Conservation (phyloP, 495 filamentous ascomycete species). For the Gamarada debralockiae region DNA sequence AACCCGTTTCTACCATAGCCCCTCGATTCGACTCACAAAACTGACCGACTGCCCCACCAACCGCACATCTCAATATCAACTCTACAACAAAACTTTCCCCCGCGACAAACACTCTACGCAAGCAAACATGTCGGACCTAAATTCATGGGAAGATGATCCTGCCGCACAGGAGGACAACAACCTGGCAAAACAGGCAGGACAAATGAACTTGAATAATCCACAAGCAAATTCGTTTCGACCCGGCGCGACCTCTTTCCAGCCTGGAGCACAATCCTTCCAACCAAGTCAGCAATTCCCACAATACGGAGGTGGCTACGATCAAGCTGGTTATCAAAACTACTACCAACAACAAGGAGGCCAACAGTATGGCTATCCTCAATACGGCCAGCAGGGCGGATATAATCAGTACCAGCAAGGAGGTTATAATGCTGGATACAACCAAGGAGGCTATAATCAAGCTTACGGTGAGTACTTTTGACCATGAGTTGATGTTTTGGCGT, state of each 20-base stretch:
- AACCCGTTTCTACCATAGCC: too few relatives aligned
- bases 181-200: slow-evolving; percentile 74
- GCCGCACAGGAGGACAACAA: slow-evolving; percentile 81
- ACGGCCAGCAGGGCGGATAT: slow-evolving; percentile 49
- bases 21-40: too few relatives aligned
- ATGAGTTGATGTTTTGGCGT: too few relatives aligned
- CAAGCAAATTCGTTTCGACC: slow-evolving; percentile 59
- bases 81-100: slow-evolving; percentile 1
- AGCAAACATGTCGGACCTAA: slow-evolving; percentile 70
- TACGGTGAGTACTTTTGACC: slow-evolving; percentile 42
- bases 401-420: slow-evolving; percentile 49
- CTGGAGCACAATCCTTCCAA: slow-evolving; percentile 70
- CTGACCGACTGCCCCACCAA: too few relatives aligned
- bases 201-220: slow-evolving; percentile 62
- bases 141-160: slow-evolving; percentile 96
- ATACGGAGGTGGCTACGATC: slow-evolving; percentile 35
- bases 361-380: slow-evolving; percentile 41
- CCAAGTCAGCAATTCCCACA: slow-evolving; percentile 68
- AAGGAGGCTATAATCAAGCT: slow-evolving; percentile 52
- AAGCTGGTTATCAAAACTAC: slow-evolving; percentile 24
- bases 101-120: not conserved
- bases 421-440: slow-evolving; percentile 42
- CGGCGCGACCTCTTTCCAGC: slow-evolving; percentile 76
- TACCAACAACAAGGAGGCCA: slow-evolving; percentile 13
- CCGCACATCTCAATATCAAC: not conserved